Evolutionary conservation across 2,329 filamentous ascomycete species (phyloP), one percentile per base, ranked within the genome.

Genomic region (Cladosporium cucumerinum): DNA sequence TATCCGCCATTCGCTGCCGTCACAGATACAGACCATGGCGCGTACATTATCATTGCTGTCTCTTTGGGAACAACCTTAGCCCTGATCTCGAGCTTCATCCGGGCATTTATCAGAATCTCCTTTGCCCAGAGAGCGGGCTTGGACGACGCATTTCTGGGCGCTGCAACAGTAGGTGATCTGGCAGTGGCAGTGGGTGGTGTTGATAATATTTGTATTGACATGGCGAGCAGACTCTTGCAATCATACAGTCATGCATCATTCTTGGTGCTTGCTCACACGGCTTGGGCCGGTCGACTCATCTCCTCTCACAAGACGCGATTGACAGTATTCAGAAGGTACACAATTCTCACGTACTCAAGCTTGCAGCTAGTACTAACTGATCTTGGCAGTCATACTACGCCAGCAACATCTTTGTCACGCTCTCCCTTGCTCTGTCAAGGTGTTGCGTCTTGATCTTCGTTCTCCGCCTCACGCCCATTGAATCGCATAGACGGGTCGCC

Each of bases 1-100:
- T 69, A 66, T 36, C 66, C 67, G 8, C 69, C 69, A 16, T 67
- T 67, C 36, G 61, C 67, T 18, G 61, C 66, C 21, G 61, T 70
- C 14, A 62, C 63, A 12, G 64, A 66, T 14, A 64, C 57, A 14
- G 69, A 82, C 68, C 78, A 81, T 61, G 74, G 76, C 46, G 80
- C 78, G 11, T 67, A 80, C 23, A 73, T 82, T n/a, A 68, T 69
- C 57, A 67, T 69, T 21, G 67, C 67, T 48, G 67, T 66, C 32
- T 48, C 67, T n/a, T 34, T 69, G 26, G 68, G 68, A 18, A 26
- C 66, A 18, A 65, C 66, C 8, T 61, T 69, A 28, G 65, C 66
- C 23, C 36, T 69, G 46, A 39, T 69, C 2, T 67, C 66, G 14
- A 66, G 63, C 18, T 54, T 60, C 1, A 66, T 68, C 21, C 61